Evolutionary conservation across 2,329 filamentous ascomycete genomes (phyloP).

Genomic region (Parascedosporium putredinis): DNA sequence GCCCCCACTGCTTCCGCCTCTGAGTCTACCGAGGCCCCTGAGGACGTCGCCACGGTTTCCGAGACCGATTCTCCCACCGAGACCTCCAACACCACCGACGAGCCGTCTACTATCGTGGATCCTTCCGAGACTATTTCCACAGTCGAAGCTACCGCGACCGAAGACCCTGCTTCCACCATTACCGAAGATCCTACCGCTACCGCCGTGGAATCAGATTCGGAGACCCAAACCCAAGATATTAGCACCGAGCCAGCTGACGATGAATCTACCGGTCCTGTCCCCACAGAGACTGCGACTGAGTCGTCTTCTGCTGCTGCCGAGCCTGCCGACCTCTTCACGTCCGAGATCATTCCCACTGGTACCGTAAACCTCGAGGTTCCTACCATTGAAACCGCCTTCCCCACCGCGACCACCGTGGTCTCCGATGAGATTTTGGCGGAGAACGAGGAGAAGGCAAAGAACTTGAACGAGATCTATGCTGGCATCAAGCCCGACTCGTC

Average conservation of each 20-base stretch:
- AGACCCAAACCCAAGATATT: background rate
- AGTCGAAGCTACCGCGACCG: background rate
- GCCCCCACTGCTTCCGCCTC: background rate
- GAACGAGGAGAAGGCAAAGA: slow-evolving; percentile 33
- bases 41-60: background rate
- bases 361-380: slow-evolving; percentile 28
- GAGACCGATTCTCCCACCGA: background rate
- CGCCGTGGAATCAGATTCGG: background rate
- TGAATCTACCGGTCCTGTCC: background rate
- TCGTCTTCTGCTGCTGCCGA: background rate
- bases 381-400: slow-evolving; percentile 26
- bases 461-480: slow-evolving; percentile 37
- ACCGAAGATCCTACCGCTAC: background rate
- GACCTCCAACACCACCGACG: background rate
- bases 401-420: slow-evolving; percentile 28
- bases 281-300: background rate
- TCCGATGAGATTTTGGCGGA: slow-evolving; percentile 28
- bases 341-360: slow-evolving; percentile 20
- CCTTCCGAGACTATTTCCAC: background rate
- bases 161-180: background rate
- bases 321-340: slow-evolving; percentile 7
- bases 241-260: background rate
- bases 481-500: slow-evolving; percentile 32
- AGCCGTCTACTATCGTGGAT: background rate
- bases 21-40: background rate